These are phyloP conservation scores for Lithospermum erythrorhizon DNA, from an alignment of 257 asterid genomes.

Conservation along the genomic window DNA sequence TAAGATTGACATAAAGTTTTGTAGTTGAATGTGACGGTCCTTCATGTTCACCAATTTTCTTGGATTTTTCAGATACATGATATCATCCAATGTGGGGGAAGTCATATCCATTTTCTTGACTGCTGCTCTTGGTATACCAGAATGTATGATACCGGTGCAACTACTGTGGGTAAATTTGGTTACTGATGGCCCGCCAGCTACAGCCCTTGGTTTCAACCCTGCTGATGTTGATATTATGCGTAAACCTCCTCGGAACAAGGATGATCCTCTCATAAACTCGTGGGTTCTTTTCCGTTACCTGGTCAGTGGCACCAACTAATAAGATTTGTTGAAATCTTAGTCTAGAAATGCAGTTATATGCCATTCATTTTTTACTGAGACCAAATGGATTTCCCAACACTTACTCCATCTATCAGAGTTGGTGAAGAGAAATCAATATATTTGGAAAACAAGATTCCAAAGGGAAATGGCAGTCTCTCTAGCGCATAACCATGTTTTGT, in stretches of 20 bases:
- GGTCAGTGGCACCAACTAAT: slow-evolving; percentile 25
- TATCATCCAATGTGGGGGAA: slow-evolving; percentile 85
- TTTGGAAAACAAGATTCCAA: too few relatives aligned
- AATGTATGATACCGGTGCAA: slow-evolving; percentile 86
- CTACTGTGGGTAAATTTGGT: slow-evolving; percentile 89
- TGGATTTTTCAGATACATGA: slow-evolving; percentile 60
- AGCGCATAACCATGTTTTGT: too few relatives aligned
- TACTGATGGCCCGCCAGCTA: slow-evolving; percentile 97
- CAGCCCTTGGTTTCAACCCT: slow-evolving; percentile 88
- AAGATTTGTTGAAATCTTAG: too few relatives aligned
- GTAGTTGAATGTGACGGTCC: not conserved
- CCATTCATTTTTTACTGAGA: too few relatives aligned
- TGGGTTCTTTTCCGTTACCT: slow-evolving; percentile 86
- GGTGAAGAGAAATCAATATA: too few relatives aligned
- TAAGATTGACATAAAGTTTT: not conserved
- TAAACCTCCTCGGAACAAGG: slow-evolving; percentile 72
- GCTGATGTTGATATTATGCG: slow-evolving; percentile 82
- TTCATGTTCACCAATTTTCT: not conserved
- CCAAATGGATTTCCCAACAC: too few relatives aligned
- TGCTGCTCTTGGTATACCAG: slow-evolving; percentile 80
- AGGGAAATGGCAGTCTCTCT: too few relatives aligned
- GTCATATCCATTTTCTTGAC: slow-evolving; percentile 79
- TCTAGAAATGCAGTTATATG: too few relatives aligned
- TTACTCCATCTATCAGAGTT: too few relatives aligned
- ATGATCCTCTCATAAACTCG: slow-evolving; percentile 59